Evolutionary conservation across 139 green algal species (phyloP), one percentile per base, ranked within the genome.

Genomic region (Chlamydomonas schloesseri): DNA sequence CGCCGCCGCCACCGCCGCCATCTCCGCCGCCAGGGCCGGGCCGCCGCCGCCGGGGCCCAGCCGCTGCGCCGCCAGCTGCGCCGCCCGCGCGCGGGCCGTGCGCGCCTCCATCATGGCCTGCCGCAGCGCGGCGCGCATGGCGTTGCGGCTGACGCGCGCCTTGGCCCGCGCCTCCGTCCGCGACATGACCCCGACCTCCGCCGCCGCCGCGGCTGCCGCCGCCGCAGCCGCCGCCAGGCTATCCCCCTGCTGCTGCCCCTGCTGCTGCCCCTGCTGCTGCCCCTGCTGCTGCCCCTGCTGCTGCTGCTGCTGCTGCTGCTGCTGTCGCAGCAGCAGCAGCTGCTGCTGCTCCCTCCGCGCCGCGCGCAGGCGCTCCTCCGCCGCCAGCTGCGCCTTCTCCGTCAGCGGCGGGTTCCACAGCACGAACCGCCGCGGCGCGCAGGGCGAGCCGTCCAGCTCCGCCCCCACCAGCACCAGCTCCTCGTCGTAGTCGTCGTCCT

Each of bases 341-440:
- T 69, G 10, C 65, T 70, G 8, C 42, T 23, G 34, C 69, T 36
- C 33, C 70, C 21, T 31, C 62, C 11, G 36, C 46, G 15, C 65
- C 34, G 50, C 58, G 72, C 4, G 31, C 58, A 10, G 18, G 33
- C 14, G 28, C 65, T 18, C 24, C 60, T 70, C 83, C 31, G 28
- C 65, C 50, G 31, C 17, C 71, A 26, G 15, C 86, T 71, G 10
- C 50, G 62, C 87, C 67, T 75, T 29, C 33, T 55, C 62, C 47
- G 70, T 89, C 5, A 99, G 83, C 3, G 97, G 96, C 18, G 97
- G 97, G 88, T 99, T 99, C 97, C 97, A 99, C 85, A 99, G 87
- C 68, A 98, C 92, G 88, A 99, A 98, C 31, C 53, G 76, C 85
- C 98, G 97, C 33, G 94, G 81, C 0, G 93, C 97, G 60, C 93